These are phyloP conservation scores for Trichoderma koningiopsis DNA, from an alignment of 2,329 filamentous ascomycete species.

Conservation along the genomic window DNA sequence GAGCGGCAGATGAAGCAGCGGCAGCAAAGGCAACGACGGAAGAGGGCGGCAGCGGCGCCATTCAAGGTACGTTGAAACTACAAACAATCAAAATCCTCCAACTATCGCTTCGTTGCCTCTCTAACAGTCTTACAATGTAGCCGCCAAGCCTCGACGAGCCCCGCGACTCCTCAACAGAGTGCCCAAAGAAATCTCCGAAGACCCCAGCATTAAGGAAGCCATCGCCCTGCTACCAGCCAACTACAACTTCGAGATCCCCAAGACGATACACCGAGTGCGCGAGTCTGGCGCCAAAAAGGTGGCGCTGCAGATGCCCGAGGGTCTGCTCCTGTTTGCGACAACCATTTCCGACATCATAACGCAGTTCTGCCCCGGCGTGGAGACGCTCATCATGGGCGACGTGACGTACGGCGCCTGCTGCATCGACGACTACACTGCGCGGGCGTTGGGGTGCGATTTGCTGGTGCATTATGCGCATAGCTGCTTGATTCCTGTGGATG, in stretches of 20 bases:
- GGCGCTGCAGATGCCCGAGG: slow-evolving; percentile 96
- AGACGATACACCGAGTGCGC: slow-evolving; percentile 93
- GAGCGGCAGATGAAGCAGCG: slow-evolving; percentile 67
- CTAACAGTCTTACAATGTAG: slow-evolving; percentile 44
- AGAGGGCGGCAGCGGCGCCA: slow-evolving; percentile 37
- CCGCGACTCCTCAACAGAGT: slow-evolving; percentile 89
- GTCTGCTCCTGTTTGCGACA: slow-evolving; percentile 90
- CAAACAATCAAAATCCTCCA: neutral
- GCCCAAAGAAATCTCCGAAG: slow-evolving; percentile 80
- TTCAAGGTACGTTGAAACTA: slow-evolving; percentile 54
- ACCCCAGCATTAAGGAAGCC: slow-evolving; percentile 82
- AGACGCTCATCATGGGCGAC: slow-evolving; percentile 98
- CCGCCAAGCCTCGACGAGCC: slow-evolving; percentile 69
- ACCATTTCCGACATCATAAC: slow-evolving; percentile 96
- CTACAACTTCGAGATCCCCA: slow-evolving; percentile 98
- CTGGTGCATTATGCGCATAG: slow-evolving; percentile 97
- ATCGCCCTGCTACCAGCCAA: slow-evolving; percentile 88
- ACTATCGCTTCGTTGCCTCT: neutral
- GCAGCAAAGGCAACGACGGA: slow-evolving; percentile 45
- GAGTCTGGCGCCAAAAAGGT: slow-evolving; percentile 77
- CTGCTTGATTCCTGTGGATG: slow-evolving; percentile 92
- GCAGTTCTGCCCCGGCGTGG: slow-evolving; percentile 87
- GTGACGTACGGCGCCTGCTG: slow-evolving; percentile 98
- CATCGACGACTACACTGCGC: slow-evolving; percentile 96
- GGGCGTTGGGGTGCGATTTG: slow-evolving; percentile 90